These are phyloP conservation scores for Diplodia intermedia DNA, from an alignment of 2,329 filamentous ascomycete species.

Conservation along the genomic window DNA sequence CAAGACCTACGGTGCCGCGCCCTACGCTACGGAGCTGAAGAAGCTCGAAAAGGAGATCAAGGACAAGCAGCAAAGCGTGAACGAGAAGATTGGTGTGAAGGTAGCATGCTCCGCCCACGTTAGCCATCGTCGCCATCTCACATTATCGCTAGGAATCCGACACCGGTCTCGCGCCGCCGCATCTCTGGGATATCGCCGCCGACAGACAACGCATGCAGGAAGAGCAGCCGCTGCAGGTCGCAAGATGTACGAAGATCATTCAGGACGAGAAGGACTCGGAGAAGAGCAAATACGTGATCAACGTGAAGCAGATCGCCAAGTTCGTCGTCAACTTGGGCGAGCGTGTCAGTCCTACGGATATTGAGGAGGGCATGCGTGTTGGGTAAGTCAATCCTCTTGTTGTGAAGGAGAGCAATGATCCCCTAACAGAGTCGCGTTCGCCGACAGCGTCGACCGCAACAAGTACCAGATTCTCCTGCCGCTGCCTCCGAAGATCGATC, in stretches of 20 bases:
- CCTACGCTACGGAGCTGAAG: constrained; percentile 91
- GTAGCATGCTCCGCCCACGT: constrained; percentile 49
- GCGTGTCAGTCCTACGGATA: constrained; percentile 96
- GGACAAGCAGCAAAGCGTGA: constrained; percentile 96
- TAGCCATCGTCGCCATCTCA: constrained; percentile 2
- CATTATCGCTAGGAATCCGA: constrained; percentile 78
- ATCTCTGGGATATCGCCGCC: constrained; percentile 98
- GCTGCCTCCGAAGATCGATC: constrained; percentile 96
- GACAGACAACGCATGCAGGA: constrained; percentile 98
- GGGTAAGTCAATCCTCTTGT: constrained; percentile 61
- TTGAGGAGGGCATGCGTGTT: constrained; percentile 98
- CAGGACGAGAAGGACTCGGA: constrained; percentile 93
- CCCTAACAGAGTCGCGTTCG: constrained; percentile 28
- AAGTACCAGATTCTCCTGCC: constrained; percentile 99
- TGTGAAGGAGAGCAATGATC: constrained; percentile 9
- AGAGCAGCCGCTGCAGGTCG: constrained; percentile 96
- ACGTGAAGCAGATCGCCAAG: constrained; percentile 99
- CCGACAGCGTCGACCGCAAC: constrained; percentile 81
- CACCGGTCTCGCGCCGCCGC: constrained; percentile 94
- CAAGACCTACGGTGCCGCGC: constrained; percentile 97
- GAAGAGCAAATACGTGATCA: constrained; percentile 99
- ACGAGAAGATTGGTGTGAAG: constrained; percentile 96
- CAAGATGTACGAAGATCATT: constrained; percentile 98
- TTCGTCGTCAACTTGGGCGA: constrained; percentile 98
- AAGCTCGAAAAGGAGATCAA: constrained; percentile 99